A percentile compares a stretch with the other conserved stretches of the same genome.
phyloP scores from a whole-genome alignment of 805 yeast species.

The Cyberlindnera lachancei region DNA sequence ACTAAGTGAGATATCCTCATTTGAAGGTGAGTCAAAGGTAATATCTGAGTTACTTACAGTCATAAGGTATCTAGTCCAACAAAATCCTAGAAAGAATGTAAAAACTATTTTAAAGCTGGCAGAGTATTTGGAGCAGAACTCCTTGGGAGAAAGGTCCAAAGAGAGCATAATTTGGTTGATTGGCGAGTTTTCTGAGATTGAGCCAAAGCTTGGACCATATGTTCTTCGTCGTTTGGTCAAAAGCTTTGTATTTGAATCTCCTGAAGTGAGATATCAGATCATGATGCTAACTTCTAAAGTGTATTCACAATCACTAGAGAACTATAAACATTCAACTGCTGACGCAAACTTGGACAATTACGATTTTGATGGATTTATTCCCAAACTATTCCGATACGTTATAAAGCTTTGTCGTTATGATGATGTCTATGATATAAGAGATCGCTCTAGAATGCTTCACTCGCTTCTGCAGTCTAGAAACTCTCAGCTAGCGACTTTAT shows the following conservation, averaged over 20 bases:
- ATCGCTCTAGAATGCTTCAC: conserved; percentile 68
- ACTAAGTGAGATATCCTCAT: conserved; percentile 35
- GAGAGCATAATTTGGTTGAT: conserved; percentile 87
- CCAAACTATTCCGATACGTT: conserved; percentile 51
- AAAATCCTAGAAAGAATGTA: conserved; percentile 44
- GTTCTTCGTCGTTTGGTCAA: conserved; percentile 53
- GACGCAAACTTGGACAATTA: conserved; percentile 22
- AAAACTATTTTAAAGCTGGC: conserved; percentile 49
- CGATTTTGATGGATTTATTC: conserved; percentile 29
- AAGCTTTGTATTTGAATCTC: conserved; percentile 45
- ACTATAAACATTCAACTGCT: conserved; percentile 22
- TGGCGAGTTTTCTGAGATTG: conserved; percentile 62
- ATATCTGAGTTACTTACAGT: conserved; percentile 66
- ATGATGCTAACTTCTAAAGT: conserved; percentile 70
- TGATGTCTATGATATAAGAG: conserved; percentile 68
- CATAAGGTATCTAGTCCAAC: conserved; percentile 64
- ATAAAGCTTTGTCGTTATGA: conserved; percentile 69
- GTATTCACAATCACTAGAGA: conserved; percentile 46
- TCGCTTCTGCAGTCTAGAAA: conserved; percentile 47
- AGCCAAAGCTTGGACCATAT: conserved; percentile 61
- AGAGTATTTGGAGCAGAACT: conserved; percentile 19
- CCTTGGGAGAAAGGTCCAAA: conserved; percentile 44
- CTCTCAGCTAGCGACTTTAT: conserved; percentile 55
- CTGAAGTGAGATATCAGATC: conserved; percentile 60
- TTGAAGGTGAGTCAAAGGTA: conserved; percentile 23